phyloP scores from a whole-genome alignment of 495 filamentous ascomycete genomes.

The Jackrogersella minutella region DNA sequence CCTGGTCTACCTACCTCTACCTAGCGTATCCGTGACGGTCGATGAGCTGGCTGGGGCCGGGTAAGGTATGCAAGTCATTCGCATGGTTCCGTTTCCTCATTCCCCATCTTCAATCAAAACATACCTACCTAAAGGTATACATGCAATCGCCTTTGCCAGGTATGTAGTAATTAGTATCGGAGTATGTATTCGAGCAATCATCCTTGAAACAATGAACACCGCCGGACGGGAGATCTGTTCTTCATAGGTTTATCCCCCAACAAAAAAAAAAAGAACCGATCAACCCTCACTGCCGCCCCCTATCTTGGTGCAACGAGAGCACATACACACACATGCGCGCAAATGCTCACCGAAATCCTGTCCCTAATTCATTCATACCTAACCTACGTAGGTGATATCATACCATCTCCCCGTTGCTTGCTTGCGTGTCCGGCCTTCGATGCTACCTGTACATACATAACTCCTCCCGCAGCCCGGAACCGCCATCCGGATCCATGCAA shows the following conservation, averaged over 20 bases:
- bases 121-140: neutral
- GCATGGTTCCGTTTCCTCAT: neutral
- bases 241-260: neutral
- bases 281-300: neutral
- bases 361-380: too few species aligned
- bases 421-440: too few species aligned
- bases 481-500: slow-evolving; percentile 27
- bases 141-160: too few species aligned
- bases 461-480: slow-evolving; percentile 34
- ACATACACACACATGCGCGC: too few species aligned
- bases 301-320: too few species aligned
- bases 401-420: too few species aligned
- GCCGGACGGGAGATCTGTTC: neutral
- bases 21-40: slow-evolving; percentile 23
- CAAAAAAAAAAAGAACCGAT: too few species aligned
- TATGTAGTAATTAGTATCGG: too few species aligned
- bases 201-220: slow-evolving; percentile 34
- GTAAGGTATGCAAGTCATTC: slow-evolving; percentile 32
- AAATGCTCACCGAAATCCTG: too few species aligned
- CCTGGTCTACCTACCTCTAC: neutral
- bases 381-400: too few species aligned
- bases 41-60: slow-evolving; percentile 9
- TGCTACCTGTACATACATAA: slow-evolving; percentile 16
- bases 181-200: slow-evolving; percentile 29
- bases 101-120: slow-evolving; percentile 8